Base-by-base conservation (phyloP, 179 eudicot species). In the Silene noctiflora region DNA sequence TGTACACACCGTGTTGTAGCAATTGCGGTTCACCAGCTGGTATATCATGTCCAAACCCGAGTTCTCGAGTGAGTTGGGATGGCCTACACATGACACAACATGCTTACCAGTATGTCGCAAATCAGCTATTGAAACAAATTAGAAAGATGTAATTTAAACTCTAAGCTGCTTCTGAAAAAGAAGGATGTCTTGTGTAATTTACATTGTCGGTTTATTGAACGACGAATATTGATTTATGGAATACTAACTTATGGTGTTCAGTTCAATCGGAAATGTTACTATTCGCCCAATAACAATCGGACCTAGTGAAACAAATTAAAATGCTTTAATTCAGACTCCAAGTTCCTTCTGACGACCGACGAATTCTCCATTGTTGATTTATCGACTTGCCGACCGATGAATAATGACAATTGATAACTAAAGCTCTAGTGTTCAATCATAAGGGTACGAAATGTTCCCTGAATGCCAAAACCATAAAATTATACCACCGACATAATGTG, bases 51-150 rank as follows among this genome's bases (percentile, higher is more conserved):
- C 73, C 81, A 1, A 12, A 73, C 19, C 81, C 81, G 4, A 55
- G 21, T 16, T 61, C 42, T 63, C 72, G 72, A n/a, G 73, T 78
- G 68, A 78, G 77, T 67, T 78, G 81, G 81, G 81, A 78, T 39
- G 81, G 81, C 4, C 42, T 78, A 2, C 81, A 78, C 68, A 25
- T 67, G 59, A 78, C 81, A 9, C 60, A 73, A 6, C 81, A 78
- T 66, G 73, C 77, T 11, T 55, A 78, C 24, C 77, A 73, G 25
- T 21, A 31, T 67, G 67, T 78, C 67, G 81, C 81, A 4, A 17
- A 67, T 7, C 20, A 12, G 17, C 63, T 73, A 2, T 42, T 72
- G 55, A 46, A 46, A 21, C 27, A 63, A 19, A 27, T 71, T 44
- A 71, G 14, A 55, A 55, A 16, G 20, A 55, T 55, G 59, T 55